Evolutionary conservation across 352 stramenopile genomes (phyloP), one percentile per base, ranked within the genome.

Genomic region (Globisporangium irregulare): DNA sequence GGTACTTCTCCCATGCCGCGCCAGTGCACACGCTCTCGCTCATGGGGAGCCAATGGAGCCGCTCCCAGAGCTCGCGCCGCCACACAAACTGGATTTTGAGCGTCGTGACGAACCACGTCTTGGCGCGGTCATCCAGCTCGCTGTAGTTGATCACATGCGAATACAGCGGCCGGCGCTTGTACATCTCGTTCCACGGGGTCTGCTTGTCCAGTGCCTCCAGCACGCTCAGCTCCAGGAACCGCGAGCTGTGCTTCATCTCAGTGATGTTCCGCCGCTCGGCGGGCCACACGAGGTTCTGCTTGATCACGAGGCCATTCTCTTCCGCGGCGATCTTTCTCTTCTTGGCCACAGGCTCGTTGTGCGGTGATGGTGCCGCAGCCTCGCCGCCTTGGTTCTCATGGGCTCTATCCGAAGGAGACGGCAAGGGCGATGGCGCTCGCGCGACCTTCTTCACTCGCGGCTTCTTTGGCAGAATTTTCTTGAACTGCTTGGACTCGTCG

Each of bases 51-150:
- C 76, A 83, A 63, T 83, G 76, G 8, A 83, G 72, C 5, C 76
- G 76, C 41, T 83, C 76, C 76, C 76, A 83, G 56, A 83, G 75
- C 69, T 83, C 76, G 34, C 76, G 73, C 10, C 76, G 76, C 67
- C 73, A 76, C 36, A 77, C 67, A 62, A 81, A 83, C 65, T 83
- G 76, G 60, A 77, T 62, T n/a, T 74, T 74, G n/a, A 83, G 67
- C 54, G 68, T 74, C 22, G 66, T 61, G 20, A 73, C 51, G 51
- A 81, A 76, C 76, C 76, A 83, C 48, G 56, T 54, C 29, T 70
- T 57, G 3, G 66, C 73, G 10, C 68, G 66, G 8, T 77, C 71
- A n/a, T 62, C 43, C 8, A 83, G 43, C n/a, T 56, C 41, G 1
- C 48, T 36, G 55, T 67, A 71, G 69, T 83, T 55, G 46, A 83